Evolutionary conservation across 2,329 filamentous ascomycete genomes (phyloP).

Genomic region (Bipolaris zeicola): DNA sequence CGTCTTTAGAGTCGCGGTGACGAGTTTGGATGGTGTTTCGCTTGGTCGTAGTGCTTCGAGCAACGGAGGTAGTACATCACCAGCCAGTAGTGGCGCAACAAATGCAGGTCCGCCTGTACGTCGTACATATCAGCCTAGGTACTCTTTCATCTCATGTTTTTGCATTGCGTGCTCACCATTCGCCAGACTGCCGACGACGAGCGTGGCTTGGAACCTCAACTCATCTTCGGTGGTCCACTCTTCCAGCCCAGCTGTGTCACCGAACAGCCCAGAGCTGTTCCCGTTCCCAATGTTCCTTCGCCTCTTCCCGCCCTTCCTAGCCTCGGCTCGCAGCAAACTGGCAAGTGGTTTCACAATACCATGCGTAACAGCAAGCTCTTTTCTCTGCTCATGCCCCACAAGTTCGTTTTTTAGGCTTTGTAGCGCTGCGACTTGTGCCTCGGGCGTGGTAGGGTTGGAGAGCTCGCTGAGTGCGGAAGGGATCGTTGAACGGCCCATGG

Average conservation of each 20-base stretch:
- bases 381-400: constrained; percentile 84
- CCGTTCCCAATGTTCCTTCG: constrained; percentile 52
- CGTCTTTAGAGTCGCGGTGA: constrained; percentile 74
- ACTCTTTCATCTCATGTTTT: neutral
- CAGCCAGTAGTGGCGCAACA: constrained; percentile 73
- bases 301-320: constrained; percentile 55
- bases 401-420: constrained; percentile 84
- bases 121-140: constrained; percentile 24
- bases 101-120: constrained; percentile 76
- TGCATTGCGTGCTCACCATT: constrained; percentile 64
- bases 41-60: constrained; percentile 71
- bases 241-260: constrained; percentile 8
- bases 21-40: constrained; percentile 68
- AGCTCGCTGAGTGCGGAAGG: constrained; percentile 48
- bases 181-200: constrained; percentile 83
- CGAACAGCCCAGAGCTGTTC: constrained; percentile 15
- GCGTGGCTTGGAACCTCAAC: constrained; percentile 75
- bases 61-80: constrained; percentile 70
- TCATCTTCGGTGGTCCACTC: constrained; percentile 67
- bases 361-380: constrained; percentile 74
- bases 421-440: constrained; percentile 62
- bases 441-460: constrained; percentile 42
- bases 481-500: constrained; percentile 46
- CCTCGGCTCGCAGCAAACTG: constrained; percentile 54
- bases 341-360: constrained; percentile 71